Base-by-base conservation (phyloP, 345 rosid species). In the Sapria himalayana region DNA sequence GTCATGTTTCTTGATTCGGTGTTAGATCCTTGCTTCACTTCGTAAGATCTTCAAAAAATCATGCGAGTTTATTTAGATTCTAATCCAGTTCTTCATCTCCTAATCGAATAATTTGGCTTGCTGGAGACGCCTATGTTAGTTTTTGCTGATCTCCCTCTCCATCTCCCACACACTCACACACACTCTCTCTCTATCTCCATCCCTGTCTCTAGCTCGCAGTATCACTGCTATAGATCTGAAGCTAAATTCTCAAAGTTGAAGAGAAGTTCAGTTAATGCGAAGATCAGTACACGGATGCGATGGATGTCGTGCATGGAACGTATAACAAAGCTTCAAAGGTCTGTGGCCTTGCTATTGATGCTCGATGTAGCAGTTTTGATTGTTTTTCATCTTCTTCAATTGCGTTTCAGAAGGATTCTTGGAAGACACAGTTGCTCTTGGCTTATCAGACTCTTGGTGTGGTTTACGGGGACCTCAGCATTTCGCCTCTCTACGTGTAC, bases 401-500 rank as follows among this genome's bases (percentile, higher is more conserved):
- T 41, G 59, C 21, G 25, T 31, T 52, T 34, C 72, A 81, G 91
- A 66, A 73, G 71, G 76, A 68, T 36, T 85, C 94, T 23, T 75
- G 95, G 95, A 84, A 78, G 74, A 74, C 86, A 9, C 43, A 69
- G 21, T 21, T 77, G 77, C 52, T 84, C 41, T 71, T 84, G 64
- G 86, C 95, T 32, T 91, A 84, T 59, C 99, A 91, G 61, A 91
- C 93, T 60, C 86, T 91, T 47, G 95, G 99, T 33, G 99, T 91
- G 29, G 99, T 91, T 4, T 91, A 89, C 41, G 99, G 99, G 7
- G 99, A 89, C 64, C 67, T 89, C 15, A 67, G 99, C 57, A 89
- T 73, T 35, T 89, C 99, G 12, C 99, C 99, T 22, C 75, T 84
- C 41, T 89, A 89, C 41, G 99, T 89, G 35, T 89, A 74, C 48